Conservation (phyloP, 169 alveolate genomes). For the Cytauxzoon felis region DNA sequence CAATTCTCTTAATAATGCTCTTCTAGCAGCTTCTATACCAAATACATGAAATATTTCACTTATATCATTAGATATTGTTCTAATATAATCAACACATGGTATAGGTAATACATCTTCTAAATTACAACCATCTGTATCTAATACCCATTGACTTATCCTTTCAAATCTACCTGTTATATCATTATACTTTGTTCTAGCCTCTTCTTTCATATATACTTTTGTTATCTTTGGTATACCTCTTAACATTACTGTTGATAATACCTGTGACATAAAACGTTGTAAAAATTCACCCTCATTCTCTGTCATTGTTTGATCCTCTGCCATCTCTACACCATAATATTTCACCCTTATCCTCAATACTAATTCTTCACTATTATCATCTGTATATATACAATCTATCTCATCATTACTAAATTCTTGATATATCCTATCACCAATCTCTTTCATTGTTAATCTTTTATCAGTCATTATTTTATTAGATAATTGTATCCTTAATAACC, state of each 20-base stretch:
- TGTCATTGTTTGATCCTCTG: constrained; percentile 50
- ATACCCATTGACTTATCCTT: constrained; percentile 92
- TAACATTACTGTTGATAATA: constrained; percentile 77
- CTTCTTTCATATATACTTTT: constrained; percentile 96
- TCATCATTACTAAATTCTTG: constrained; percentile 85
- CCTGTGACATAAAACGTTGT: constrained; percentile 81
- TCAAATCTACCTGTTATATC: constrained; percentile 82
- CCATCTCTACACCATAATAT: constrained; percentile 64
- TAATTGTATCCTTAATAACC: constrained; percentile 95
- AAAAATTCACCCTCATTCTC: constrained; percentile 86
- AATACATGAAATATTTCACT: constrained; percentile 91
- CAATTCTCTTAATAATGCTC: constrained; percentile 92
- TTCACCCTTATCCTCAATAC: constrained; percentile 91
- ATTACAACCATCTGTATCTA: constrained; percentile 99
- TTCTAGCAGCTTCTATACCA: constrained; percentile 99
- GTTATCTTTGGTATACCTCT: constrained; percentile 84
- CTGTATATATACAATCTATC: constrained; percentile 92
- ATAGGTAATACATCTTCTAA: constrained; percentile 88
- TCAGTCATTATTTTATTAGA: constrained; percentile 91
- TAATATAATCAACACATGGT: constrained; percentile 87
- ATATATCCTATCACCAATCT: constrained; percentile 86
- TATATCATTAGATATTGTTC: constrained; percentile 95
- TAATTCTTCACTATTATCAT: constrained; percentile 94
- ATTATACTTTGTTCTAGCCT: constrained; percentile 84
- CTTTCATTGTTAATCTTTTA: constrained; percentile 92